Evolutionary conservation across 805 yeast genomes (phyloP).

Genomic region (Candida ficus): DNA sequence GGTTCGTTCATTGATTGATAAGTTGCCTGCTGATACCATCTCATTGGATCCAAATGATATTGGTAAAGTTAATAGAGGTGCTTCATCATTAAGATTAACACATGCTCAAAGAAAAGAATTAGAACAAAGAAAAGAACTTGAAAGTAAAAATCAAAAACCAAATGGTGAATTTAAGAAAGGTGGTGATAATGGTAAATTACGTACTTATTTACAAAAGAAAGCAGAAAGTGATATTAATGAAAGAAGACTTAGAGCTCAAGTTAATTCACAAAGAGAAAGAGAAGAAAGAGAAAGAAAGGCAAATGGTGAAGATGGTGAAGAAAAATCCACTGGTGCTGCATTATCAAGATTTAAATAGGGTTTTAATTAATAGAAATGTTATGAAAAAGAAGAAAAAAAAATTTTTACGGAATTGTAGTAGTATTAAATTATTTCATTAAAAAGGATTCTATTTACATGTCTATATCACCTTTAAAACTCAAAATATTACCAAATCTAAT

Average conservation of each 20-base stretch:
- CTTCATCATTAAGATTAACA: slow-evolving; percentile 56
- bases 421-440: background rate
- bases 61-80: slow-evolving; percentile 76
- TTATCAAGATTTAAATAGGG: slow-evolving; percentile 31
- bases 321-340: slow-evolving; percentile 36
- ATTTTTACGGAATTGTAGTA: too few relatives aligned
- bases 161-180: slow-evolving; percentile 56
- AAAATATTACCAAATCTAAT: slow-evolving; percentile 56
- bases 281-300: slow-evolving; percentile 47
- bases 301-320: slow-evolving; percentile 52
- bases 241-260: slow-evolving; percentile 72
- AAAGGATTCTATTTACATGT: slow-evolving; percentile 28
- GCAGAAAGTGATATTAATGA: slow-evolving; percentile 81
- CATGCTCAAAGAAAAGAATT: slow-evolving; percentile 43
- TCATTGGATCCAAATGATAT: slow-evolving; percentile 82
- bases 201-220: slow-evolving; percentile 78
- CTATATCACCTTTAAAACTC: slow-evolving; percentile 59
- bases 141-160: slow-evolving; percentile 56
- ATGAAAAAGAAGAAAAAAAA: background rate
- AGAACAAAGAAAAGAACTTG: slow-evolving; percentile 26
- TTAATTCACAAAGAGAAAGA: slow-evolving; percentile 70
- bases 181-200: slow-evolving; percentile 70
- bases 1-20: slow-evolving; percentile 79
- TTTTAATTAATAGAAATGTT: background rate
- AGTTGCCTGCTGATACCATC: slow-evolving; percentile 88